Conservation (phyloP, 169 alveolate species). For the Plasmodium reichenowi region DNA sequence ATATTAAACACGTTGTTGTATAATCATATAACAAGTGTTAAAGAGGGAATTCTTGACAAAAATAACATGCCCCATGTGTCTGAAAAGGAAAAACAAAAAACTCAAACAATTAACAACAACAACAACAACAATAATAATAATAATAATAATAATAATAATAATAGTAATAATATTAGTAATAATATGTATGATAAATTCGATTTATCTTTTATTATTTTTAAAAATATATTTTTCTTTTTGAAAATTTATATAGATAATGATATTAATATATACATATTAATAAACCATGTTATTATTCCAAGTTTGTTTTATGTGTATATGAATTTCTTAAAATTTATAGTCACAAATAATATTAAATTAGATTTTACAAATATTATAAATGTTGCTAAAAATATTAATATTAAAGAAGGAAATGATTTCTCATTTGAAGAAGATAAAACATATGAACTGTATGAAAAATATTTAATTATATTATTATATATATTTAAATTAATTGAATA, state of each 20-base stretch:
- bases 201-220: conserved; percentile 42
- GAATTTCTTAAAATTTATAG: conserved; percentile 22
- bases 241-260: conserved; percentile 36
- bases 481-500: conserved; percentile 45
- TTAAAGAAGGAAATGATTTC: conserved; percentile 9
- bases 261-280: conserved; percentile 58
- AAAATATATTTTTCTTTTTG: conserved; percentile 40
- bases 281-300: conserved; percentile 58
- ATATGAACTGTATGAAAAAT: conserved; percentile 13
- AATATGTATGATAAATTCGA: conserved; percentile 5
- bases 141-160: background rate
- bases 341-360: conserved; percentile 12
- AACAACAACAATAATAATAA: background rate
- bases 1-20: conserved; percentile 48
- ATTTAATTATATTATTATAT: conserved; percentile 24
- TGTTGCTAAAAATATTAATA: background rate
- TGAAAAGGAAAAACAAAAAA: conserved; percentile 2
- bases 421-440: background rate
- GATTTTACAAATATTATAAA: conserved; percentile 10
- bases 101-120: background rate
- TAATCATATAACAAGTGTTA: background rate
- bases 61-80: no score
- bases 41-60: no score
- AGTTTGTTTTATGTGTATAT: conserved; percentile 33
- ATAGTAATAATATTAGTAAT: background rate